Percentiles rank a stretch among this genome's conserved stretches.
Conservation (phyloP, 306 rosid species). For the Aeschynomene evenia region DNA sequence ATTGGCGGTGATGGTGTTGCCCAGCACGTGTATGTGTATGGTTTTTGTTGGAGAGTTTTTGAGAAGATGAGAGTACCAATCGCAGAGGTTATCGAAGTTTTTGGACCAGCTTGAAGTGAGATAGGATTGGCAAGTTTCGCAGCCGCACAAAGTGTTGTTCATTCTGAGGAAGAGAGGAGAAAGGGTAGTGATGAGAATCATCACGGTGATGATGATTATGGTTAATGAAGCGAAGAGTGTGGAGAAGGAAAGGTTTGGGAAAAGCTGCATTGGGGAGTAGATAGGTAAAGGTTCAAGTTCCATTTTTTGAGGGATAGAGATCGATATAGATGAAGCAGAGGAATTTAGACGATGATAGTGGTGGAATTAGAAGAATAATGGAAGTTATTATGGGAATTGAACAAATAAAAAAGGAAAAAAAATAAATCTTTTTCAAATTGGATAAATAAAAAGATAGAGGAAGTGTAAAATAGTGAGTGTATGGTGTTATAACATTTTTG, state of each 20-base stretch:
- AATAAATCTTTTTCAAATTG: too few species aligned
- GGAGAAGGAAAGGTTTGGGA: not conserved
- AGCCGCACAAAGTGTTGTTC: conserved; percentile 47
- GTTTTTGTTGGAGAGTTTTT: conserved; percentile 54
- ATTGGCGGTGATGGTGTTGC: conserved; percentile 70
- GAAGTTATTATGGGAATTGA: too few species aligned
- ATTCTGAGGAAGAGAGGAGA: not conserved
- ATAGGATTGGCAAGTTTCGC: conserved; percentile 64
- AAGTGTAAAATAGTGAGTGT: too few species aligned
- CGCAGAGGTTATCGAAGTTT: conserved; percentile 64
- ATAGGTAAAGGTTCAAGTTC: conserved; percentile 21
- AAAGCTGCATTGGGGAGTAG: conserved; percentile 23
- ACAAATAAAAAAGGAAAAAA: too few species aligned
- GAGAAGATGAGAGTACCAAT: conserved; percentile 74
- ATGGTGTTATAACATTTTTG: too few species aligned
- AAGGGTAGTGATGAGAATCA: not conserved
- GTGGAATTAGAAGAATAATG: too few species aligned
- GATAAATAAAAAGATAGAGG: too few species aligned
- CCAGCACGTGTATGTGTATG: conserved; percentile 72
- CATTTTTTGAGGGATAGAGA: conserved; percentile 25
- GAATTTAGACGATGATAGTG: not conserved
- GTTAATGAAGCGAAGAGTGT: conserved; percentile 1
- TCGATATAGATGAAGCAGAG: not conserved
- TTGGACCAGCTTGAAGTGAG: conserved; percentile 63
- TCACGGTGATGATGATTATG: not conserved